A percentile compares a stretch with the other conserved stretches of the same genome.
Evolutionary conservation across 2,329 filamentous ascomycete species (phyloP).

Genomic region (Teratosphaeria nubilosa): DNA sequence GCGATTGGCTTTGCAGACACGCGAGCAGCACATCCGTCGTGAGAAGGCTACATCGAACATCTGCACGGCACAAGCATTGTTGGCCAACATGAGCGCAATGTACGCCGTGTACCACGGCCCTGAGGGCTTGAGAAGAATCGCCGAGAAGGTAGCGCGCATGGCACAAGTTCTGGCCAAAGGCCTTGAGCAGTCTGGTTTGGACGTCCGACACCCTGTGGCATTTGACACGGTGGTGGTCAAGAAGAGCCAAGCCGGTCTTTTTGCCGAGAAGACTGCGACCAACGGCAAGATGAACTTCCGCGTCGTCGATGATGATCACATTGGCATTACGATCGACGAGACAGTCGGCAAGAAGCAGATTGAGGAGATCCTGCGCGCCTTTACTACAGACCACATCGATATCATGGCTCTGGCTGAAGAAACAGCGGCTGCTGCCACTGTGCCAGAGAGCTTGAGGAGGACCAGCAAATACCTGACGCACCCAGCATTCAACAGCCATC

Average conservation of each 20-base stretch:
- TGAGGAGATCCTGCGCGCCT: conserved; percentile 47
- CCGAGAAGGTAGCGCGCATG: conserved; percentile 63
- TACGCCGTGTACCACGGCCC: conserved; percentile 94
- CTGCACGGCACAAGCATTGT: conserved; percentile 84
- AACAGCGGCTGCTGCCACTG: conserved; percentile 22
- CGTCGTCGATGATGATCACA: conserved; percentile 46
- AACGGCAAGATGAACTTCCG: conserved; percentile 53
- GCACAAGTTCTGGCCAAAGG: conserved; percentile 49
- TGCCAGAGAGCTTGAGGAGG: conserved; percentile 55
- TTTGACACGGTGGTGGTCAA: conserved; percentile 73
- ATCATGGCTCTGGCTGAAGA: conserved; percentile 22
- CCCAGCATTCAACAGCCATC: conserved; percentile 87
- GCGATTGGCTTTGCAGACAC: conserved; percentile 76
- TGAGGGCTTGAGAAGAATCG: conserved; percentile 69
- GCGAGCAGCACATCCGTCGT: conserved; percentile 90
- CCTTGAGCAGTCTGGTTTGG: conserved; percentile 47
- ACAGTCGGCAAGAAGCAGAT: conserved; percentile 50
- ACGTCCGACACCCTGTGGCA: conserved; percentile 24
- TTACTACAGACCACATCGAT: conserved; percentile 37
- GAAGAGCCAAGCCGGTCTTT: conserved; percentile 39
- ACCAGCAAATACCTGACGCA: conserved; percentile 72
- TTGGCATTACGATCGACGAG: conserved; percentile 74
- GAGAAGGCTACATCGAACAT: conserved; percentile 98
- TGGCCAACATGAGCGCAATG: conserved; percentile 93
- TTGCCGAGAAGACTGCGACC: conserved; percentile 41